Base-by-base conservation (phyloP, 2,329 filamentous ascomycete species). In the Penicillium sp. region DNA sequence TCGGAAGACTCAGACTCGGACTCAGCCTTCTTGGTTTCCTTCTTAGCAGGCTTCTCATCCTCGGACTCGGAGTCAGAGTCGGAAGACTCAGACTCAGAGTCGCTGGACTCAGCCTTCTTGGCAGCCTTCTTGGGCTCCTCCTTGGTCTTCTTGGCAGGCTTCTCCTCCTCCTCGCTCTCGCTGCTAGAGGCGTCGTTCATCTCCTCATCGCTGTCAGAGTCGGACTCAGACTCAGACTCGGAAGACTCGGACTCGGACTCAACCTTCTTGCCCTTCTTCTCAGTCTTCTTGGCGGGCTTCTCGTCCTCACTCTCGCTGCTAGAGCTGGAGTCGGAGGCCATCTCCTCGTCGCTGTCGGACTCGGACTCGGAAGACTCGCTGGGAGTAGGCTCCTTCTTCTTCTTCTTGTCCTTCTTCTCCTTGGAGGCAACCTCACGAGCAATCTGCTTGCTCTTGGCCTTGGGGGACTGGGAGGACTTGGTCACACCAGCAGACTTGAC, bases 401-500 rank as follows among this genome's bases (percentile, higher is more conserved):
- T 68, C 52, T 57, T 66, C 59, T 71, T 68, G n/a, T n/a, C n/a
- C 59, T 68, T 64, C 65, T 73, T 72, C 46, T 66, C 66, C 62
- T 73, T 72, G 44, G 61, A 49, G 46, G 63, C 67, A 28, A 70
- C 59, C 54, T 71, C 65, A 52, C 65, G 66, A 53, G 71, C 71
- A 47, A 73, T 60, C 51, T 68, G 64, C 64, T 73, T 74, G 67
- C 68, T 69, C 69, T 73, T 73, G 49, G 65, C 56, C 60, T 72
- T 72, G 31, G 67, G 63, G 50, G 65, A 69, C 61, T 72, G 63
- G 45, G 72, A 64, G 37, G 69, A 57, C 66, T 75, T 76, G 57
- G 66, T 65, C 49, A 75, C 67, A 53, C 66, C 71, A 51, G 66
- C 65, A 56, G 69, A 66, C 67, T 75, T 75, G 61, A 74, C 73